Percentiles rank a stretch among this genome's conserved stretches.
These are phyloP conservation scores for Aphanomyces stellatus DNA, from an alignment of 352 stramenopile genomes.

Conservation along the genomic window DNA sequence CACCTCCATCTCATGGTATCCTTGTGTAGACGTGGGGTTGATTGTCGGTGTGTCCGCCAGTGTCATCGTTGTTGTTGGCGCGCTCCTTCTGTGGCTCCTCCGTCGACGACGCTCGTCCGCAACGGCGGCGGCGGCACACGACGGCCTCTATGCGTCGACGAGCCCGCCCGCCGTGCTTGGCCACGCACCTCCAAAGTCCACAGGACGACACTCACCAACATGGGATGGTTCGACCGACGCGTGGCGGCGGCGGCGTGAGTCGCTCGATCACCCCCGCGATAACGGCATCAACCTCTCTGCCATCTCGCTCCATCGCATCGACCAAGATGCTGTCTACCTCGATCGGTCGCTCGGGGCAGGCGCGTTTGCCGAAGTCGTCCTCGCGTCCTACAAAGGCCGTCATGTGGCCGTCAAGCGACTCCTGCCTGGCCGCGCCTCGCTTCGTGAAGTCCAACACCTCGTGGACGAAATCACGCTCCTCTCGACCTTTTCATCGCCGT, in stretches of 20 bases:
- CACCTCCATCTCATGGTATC: neutral
- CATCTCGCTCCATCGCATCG: neutral
- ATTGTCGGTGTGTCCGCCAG: neutral
- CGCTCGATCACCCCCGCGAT: no score
- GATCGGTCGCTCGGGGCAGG: neutral
- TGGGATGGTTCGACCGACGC: no score
- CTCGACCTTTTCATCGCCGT: slow-evolving; percentile 34
- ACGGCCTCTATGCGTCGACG: no score
- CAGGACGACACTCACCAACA: no score
- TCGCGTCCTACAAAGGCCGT: neutral
- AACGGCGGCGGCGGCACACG: no score
- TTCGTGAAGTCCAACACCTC: slow-evolving; percentile 31
- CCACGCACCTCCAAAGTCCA: no score
- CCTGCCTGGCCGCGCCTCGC: neutral
- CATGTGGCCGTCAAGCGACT: slow-evolving; percentile 3
- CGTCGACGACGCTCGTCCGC: neutral
- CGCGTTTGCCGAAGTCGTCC: neutral
- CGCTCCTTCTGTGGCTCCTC: neutral
- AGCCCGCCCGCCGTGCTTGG: no score
- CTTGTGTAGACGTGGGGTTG: neutral
- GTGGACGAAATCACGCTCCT: slow-evolving; percentile 44
- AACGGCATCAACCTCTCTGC: neutral
- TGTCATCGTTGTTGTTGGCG: neutral
- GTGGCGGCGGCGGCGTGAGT: no score
- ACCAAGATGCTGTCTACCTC: neutral